A percentile compares a stretch with the other conserved stretches of the same genome.
phyloP scores from a whole-genome alignment of 306 rosid species.

The Morella rubra region DNA sequence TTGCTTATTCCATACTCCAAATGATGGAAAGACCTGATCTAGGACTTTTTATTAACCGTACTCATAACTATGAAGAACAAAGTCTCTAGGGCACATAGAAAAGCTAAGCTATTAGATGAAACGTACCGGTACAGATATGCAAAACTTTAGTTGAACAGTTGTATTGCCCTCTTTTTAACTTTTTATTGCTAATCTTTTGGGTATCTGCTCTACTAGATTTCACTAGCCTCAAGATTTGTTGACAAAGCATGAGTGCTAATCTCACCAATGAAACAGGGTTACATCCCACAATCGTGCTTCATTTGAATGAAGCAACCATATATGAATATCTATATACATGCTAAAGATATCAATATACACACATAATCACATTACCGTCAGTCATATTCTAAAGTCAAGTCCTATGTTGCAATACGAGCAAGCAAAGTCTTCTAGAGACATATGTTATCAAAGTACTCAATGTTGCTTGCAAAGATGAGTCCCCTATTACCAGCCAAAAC shows the following conservation, averaged over 20 bases:
- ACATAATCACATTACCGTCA: too few relatives aligned
- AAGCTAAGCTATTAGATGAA: neutral
- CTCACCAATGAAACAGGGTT: neutral
- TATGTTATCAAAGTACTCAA: neutral
- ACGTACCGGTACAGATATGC: neutral
- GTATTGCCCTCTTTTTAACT: neutral
- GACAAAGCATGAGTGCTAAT: neutral
- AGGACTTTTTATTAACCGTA: neutral
- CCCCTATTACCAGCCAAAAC: neutral
- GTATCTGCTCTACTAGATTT: neutral
- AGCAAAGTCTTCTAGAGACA: neutral
- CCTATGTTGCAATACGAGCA: neutral
- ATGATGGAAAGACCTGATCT: neutral
- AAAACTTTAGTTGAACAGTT: neutral
- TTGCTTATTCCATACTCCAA: neutral
- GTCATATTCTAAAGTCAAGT: neutral
- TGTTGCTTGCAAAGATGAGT: neutral
- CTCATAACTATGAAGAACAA: neutral
- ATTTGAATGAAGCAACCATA: neutral
- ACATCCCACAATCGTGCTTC: neutral
- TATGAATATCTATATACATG: neutral
- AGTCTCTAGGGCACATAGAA: neutral
- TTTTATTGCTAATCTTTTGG: neutral
- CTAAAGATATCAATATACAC: neutral
- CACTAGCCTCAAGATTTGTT: neutral